phyloP scores from a whole-genome alignment of 139 green algal species.

The Chlorella sp. region DNA sequence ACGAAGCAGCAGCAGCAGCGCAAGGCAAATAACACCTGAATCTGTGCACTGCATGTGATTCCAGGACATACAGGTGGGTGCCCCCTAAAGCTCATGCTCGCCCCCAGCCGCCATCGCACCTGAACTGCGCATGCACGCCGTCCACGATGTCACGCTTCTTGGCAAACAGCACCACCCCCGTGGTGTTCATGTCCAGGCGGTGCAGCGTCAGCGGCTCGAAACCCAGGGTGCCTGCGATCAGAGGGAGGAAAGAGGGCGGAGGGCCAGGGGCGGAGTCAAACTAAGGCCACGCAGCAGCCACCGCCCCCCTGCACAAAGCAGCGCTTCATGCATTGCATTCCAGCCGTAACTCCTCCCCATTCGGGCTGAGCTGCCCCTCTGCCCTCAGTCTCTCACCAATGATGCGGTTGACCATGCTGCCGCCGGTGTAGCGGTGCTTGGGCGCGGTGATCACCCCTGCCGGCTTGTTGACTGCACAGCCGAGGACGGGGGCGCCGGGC shows the following conservation, averaged over 20 bases:
- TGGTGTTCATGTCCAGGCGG: slow-evolving; percentile 86
- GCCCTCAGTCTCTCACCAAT: slow-evolving; percentile 39
- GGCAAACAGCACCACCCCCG: slow-evolving; percentile 80
- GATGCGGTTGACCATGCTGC: slow-evolving; percentile 83
- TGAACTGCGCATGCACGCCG: slow-evolving; percentile 78
- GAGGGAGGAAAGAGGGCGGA: neutral
- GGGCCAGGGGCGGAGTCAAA: neutral
- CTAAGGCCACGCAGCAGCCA: too few relatives aligned
- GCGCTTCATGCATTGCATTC: too few relatives aligned
- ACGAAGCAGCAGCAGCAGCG: too few relatives aligned
- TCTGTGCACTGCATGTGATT: too few relatives aligned
- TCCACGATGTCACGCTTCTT: slow-evolving; percentile 68
- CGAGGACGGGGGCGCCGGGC: too few relatives aligned
- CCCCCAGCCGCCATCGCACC: slow-evolving; percentile 48
- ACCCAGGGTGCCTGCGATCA: slow-evolving; percentile 28
- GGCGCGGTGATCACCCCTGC: slow-evolving; percentile 73
- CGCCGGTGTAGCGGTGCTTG: slow-evolving; percentile 74
- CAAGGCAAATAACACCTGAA: too few relatives aligned
- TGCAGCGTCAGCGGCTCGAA: slow-evolving; percentile 64
- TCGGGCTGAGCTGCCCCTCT: too few relatives aligned
- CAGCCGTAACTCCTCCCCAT: too few relatives aligned
- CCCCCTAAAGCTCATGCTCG: too few relatives aligned
- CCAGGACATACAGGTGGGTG: too few relatives aligned
- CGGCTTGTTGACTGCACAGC: slow-evolving; percentile 80
- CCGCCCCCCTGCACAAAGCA: too few relatives aligned